These are phyloP conservation scores for Dothidotthia symphoricarpi DNA, from an alignment of 2,329 filamentous ascomycete genomes.

Conservation along the genomic window DNA sequence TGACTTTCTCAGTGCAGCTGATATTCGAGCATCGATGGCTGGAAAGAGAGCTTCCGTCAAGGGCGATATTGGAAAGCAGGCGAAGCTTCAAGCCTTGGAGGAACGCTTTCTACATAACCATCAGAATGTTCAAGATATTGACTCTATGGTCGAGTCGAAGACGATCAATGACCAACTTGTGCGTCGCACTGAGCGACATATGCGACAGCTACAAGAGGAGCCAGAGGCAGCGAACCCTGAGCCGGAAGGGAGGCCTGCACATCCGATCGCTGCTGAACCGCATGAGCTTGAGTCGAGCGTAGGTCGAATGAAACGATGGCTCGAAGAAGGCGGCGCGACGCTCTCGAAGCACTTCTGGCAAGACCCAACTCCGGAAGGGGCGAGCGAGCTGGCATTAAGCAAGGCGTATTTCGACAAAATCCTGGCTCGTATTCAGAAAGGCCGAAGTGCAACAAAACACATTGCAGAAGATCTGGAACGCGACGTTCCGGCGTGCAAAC, in stretches of 20 bases:
- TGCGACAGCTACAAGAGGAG: constrained; percentile 11
- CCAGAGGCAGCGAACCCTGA: background rate
- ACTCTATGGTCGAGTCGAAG: constrained; percentile 25
- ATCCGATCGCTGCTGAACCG: background rate
- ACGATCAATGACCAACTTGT: constrained; percentile 31
- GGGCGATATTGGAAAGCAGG: constrained; percentile 13
- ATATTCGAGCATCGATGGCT: constrained; percentile 47
- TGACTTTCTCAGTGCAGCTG: constrained; percentile 43
- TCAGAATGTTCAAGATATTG: constrained; percentile 10
- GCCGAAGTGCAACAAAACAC: constrained; percentile 21
- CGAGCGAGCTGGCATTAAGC: constrained; percentile 12
- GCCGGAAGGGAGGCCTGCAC: background rate
- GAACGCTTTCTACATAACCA: constrained; percentile 21
- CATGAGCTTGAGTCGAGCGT: constrained; percentile 24
- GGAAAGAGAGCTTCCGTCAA: constrained; percentile 12
- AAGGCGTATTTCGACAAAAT: constrained; percentile 22
- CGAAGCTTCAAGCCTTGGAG: constrained; percentile 27
- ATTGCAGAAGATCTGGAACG: constrained; percentile 25
- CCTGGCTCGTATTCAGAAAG: constrained; percentile 19
- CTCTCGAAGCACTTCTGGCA: constrained; percentile 35
- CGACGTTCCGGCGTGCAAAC: constrained; percentile 28
- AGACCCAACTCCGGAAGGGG: constrained; percentile 29
- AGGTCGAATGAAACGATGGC: constrained; percentile 32
- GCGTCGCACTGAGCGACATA: constrained; percentile 25
- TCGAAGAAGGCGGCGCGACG: constrained; percentile 24